These are phyloP conservation scores for Rhododendron mucronatum DNA, from an alignment of 148 eudicot genomes.

Conservation along the genomic window DNA sequence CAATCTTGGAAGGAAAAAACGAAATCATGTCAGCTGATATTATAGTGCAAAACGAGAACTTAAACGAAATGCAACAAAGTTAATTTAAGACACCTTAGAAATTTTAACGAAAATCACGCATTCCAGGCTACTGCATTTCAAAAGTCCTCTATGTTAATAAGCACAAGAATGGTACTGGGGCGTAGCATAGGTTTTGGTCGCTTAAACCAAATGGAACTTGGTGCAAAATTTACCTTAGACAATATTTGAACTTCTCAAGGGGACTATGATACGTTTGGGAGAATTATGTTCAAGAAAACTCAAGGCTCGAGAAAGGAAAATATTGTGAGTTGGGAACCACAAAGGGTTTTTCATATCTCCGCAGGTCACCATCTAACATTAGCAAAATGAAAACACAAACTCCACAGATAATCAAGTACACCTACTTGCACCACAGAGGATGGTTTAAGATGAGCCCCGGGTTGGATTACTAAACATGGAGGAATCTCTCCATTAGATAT, in stretches of 20 bases:
- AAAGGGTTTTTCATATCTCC: not conserved
- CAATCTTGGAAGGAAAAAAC: conserved; percentile 36
- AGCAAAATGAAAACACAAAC: not conserved
- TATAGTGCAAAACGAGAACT: not conserved
- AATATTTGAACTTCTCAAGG: not conserved
- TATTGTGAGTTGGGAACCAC: not conserved
- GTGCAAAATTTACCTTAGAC: not conserved
- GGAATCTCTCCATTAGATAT: not conserved
- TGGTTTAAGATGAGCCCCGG: not conserved
- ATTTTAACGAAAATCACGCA: not conserved
- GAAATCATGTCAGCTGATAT: not conserved
- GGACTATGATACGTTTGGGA: not conserved
- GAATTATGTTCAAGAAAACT: not conserved
- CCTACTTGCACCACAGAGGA: conserved; percentile 1
- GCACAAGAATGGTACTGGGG: not conserved
- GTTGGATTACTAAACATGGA: not conserved
- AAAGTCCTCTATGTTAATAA: not conserved
- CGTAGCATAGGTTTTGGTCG: not conserved
- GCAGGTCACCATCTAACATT: not conserved
- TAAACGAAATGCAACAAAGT: not conserved
- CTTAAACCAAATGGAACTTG: not conserved
- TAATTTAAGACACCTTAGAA: not conserved
- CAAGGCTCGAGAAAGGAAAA: not conserved
- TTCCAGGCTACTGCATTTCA: not conserved
- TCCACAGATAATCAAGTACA: not conserved